Percentiles rank a stretch among this genome's conserved stretches.
These are phyloP conservation scores for Lineolata rhizophorae DNA, from an alignment of 495 filamentous ascomycete genomes.

Conservation along the genomic window DNA sequence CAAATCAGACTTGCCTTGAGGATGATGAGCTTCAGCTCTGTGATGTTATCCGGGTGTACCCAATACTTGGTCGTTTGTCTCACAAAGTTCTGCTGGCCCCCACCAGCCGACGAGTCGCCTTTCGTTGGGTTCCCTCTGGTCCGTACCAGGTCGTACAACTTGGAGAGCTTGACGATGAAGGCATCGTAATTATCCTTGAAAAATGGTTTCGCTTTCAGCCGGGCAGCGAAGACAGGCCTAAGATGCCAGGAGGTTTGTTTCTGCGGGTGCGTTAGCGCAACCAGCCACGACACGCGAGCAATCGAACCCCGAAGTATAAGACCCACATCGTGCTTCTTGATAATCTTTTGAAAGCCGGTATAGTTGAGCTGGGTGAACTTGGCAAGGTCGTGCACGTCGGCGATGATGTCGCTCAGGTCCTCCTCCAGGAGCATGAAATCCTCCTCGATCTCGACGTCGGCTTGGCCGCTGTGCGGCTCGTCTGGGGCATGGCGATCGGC, in stretches of 20 bases:
- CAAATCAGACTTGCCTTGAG: constrained; percentile 36
- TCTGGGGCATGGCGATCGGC: constrained; percentile 8
- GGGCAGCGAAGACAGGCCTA: constrained; percentile 78
- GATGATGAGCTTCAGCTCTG: constrained; percentile 90
- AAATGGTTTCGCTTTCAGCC: constrained; percentile 87
- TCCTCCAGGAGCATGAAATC: constrained; percentile 89
- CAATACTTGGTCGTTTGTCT: constrained; percentile 98
- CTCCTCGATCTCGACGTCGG: constrained; percentile 55
- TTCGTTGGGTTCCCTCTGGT: constrained; percentile 81
- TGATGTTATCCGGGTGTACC: constrained; percentile 98
- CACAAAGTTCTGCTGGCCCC: constrained; percentile 84
- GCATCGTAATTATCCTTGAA: constrained; percentile 98
- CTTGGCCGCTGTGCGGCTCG: constrained; percentile 12
- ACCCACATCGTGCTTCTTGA: constrained; percentile 97
- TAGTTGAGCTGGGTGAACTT: constrained; percentile 99
- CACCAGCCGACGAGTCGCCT: constrained; percentile 80
- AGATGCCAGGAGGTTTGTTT: constrained; percentile 92
- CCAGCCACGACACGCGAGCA: not conserved
- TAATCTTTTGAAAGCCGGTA: constrained; percentile 98
- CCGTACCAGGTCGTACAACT: constrained; percentile 81
- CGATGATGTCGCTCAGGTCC: constrained; percentile 91
- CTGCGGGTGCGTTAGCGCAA: constrained; percentile 19
- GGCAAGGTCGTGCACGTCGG: constrained; percentile 93
- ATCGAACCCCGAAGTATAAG: too few relatives aligned
- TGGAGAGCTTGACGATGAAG: constrained; percentile 86